Percentiles rank a stretch among this genome's conserved stretches.
Evolutionary conservation across 129 eudicot species (phyloP).

Genomic region (Heracleum sosnowskyi): DNA sequence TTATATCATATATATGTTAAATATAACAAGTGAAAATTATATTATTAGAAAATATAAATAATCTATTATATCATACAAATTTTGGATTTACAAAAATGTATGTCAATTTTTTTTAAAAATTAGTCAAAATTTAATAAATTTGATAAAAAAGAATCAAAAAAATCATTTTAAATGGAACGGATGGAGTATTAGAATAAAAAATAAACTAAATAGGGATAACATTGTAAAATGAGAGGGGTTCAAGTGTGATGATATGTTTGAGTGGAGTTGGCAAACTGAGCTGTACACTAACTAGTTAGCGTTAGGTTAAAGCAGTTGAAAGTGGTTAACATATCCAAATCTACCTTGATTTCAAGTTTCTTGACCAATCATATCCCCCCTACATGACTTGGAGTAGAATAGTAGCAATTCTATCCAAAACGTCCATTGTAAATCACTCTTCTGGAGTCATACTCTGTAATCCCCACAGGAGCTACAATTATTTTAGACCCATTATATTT

Average conservation of each 20-base stretch:
- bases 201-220: neutral
- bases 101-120: too few species aligned
- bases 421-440: neutral
- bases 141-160: too few species aligned
- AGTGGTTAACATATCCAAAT: slow-evolving; percentile 29
- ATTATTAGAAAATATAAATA: too few species aligned
- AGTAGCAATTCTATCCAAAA: neutral
- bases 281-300: neutral
- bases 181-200: too few species aligned
- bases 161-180: too few species aligned
- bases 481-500: too few species aligned
- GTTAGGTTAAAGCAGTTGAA: slow-evolving; percentile 29
- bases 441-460: neutral
- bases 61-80: too few species aligned
- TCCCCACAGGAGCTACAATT: too few species aligned
- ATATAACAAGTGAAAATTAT: too few species aligned
- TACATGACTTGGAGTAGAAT: neutral
- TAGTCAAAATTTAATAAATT: too few species aligned
- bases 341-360: slow-evolving; percentile 1
- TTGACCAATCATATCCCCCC: neutral
- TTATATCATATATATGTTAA: too few species aligned
- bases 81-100: too few species aligned
- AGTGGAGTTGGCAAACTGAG: neutral
- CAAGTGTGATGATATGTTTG: neutral
- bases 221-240: neutral